Conservation (phyloP, 495 filamentous ascomycete genomes). For the Sordaria brevicollis region DNA sequence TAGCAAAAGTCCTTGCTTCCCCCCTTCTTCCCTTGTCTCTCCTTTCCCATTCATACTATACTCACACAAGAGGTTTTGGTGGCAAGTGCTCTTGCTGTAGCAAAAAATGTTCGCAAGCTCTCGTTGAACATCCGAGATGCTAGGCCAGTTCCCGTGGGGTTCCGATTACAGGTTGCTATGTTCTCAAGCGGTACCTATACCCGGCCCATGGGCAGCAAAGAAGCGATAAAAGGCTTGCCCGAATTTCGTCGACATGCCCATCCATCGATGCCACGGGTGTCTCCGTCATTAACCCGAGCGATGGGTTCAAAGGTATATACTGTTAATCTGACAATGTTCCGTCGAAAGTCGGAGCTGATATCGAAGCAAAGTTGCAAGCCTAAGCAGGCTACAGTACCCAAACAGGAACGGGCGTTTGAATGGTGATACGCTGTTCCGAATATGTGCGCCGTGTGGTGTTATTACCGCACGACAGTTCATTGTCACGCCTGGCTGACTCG, state of each 20-base stretch:
- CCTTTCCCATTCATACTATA: neutral
- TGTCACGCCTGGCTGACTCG: slow-evolving; percentile 33
- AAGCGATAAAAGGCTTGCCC: neutral
- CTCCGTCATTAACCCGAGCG: neutral
- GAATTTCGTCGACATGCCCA: neutral
- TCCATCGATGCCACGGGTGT: neutral
- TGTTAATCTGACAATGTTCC: neutral
- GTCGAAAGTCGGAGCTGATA: neutral
- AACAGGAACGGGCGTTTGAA: neutral
- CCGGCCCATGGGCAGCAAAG: neutral
- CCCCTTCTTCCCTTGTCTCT: neutral
- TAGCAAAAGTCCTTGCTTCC: neutral
- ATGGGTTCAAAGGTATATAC: neutral
- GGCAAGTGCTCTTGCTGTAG: neutral
- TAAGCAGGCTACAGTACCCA: neutral
- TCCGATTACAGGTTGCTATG: neutral
- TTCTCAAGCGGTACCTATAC: neutral
- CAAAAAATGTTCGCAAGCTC: neutral
- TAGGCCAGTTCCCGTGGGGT: neutral
- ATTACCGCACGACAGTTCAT: neutral
- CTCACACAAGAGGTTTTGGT: neutral
- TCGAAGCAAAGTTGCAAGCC: neutral
- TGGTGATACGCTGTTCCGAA: neutral
- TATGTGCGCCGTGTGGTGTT: neutral
- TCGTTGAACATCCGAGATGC: neutral